Conservation (phyloP, 108 stramenopile genomes). For the Skeletonema tropicum region DNA sequence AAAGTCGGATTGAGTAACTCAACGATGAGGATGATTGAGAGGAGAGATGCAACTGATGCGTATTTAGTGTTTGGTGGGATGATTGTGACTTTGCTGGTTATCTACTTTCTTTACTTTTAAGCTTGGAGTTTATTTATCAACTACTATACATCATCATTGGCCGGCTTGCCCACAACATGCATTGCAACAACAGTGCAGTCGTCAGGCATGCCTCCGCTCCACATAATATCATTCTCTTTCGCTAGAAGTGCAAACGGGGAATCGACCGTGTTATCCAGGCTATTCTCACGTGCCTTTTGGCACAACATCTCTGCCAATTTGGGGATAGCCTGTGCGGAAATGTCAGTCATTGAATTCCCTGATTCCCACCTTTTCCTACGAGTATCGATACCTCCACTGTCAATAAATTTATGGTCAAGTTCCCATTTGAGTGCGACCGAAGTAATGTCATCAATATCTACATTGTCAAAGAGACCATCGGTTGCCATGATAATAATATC, state of each 20-base stretch:
- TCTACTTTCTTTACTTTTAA: constrained; percentile 81
- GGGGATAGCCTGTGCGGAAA: constrained; percentile 50
- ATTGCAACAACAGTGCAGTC: constrained; percentile 92
- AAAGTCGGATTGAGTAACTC: constrained; percentile 75
- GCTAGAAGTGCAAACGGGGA: constrained; percentile 96
- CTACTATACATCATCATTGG: constrained; percentile 13
- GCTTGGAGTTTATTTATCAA: not conserved
- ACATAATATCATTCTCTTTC: constrained; percentile 99
- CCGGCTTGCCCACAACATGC: constrained; percentile 77
- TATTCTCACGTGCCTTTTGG: constrained; percentile 80
- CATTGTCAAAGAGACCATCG: constrained; percentile 97
- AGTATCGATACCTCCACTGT: constrained; percentile 66
- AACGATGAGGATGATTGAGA: constrained; percentile 88
- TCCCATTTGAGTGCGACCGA: constrained; percentile 90
- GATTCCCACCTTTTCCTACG: constrained; percentile 76
- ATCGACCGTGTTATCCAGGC: constrained; percentile 78
- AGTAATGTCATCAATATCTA: constrained; percentile 93
- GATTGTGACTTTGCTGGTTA: constrained; percentile 74
- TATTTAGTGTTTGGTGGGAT: constrained; percentile 85
- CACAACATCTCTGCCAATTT: constrained; percentile 60
- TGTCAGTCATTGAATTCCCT: constrained; percentile 61
- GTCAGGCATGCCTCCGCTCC: constrained; percentile 97
- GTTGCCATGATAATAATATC: constrained; percentile 96
- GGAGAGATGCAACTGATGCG: constrained; percentile 86
- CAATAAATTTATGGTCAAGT: constrained; percentile 76